Evolutionary conservation across 345 rosid genomes (phyloP).

Genomic region (Clarkia xantiana): DNA sequence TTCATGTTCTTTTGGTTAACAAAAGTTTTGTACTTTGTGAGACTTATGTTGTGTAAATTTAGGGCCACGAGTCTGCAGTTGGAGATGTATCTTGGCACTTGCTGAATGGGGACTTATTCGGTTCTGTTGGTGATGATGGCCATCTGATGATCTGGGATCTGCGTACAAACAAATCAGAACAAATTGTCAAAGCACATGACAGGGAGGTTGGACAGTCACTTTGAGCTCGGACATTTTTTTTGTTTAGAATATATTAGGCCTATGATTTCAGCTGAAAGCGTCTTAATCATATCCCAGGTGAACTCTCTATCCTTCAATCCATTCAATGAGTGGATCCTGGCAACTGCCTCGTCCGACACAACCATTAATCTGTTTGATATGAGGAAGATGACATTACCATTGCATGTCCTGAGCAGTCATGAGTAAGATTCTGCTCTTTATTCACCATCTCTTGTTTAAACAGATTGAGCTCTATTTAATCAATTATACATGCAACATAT

Average conservation of each 20-base stretch:
- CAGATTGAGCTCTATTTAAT: not conserved
- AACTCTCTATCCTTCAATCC: conserved; percentile 85
- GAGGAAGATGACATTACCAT: conserved; percentile 49
- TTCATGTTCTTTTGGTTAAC: too few species aligned
- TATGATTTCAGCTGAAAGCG: not conserved
- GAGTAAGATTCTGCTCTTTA: conserved; percentile 24
- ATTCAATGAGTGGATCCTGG: conserved; percentile 71
- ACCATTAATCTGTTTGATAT: conserved; percentile 71
- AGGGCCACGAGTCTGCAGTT: conserved; percentile 70
- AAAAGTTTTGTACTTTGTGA: not conserved
- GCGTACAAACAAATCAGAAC: conserved; percentile 56
- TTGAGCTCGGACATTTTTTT: not conserved
- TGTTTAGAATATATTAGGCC: not conserved
- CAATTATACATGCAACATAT: not conserved
- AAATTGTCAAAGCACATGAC: conserved; percentile 63
- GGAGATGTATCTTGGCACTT: conserved; percentile 90
- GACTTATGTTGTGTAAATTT: conserved; percentile 10
- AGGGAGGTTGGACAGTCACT: conserved; percentile 42
- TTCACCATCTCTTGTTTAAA: not conserved
- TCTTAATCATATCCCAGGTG: conserved; percentile 23
- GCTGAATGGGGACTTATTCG: conserved; percentile 70
- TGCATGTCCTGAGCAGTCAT: conserved; percentile 66
- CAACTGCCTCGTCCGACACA: conserved; percentile 86
- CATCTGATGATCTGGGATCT: conserved; percentile 74
- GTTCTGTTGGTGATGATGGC: conserved; percentile 84